Conservation (phyloP, 2,329 filamentous ascomycete species). For the Colletotrichum sp. region DNA sequence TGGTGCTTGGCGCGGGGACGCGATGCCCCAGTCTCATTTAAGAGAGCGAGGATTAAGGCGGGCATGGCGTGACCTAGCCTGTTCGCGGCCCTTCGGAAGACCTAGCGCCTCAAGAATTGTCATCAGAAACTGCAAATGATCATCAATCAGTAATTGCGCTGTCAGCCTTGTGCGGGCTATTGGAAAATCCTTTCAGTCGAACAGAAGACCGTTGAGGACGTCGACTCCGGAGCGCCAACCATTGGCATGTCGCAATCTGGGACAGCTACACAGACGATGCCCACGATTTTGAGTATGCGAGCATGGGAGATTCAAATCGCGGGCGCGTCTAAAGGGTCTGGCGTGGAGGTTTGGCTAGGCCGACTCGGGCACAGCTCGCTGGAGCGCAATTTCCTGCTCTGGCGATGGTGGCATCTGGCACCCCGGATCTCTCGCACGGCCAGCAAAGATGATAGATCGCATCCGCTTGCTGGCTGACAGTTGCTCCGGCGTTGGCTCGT, state of each 20-base stretch:
- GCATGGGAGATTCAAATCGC: not conserved
- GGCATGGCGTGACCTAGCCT: not conserved
- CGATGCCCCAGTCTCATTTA: not conserved
- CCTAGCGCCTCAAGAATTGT: not conserved
- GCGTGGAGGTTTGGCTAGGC: not conserved
- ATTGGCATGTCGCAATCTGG: not conserved
- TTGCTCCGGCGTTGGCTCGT: conserved; percentile 6
- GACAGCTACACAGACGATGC: not conserved
- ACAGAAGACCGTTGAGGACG: not conserved
- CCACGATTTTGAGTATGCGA: not conserved
- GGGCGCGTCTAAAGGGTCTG: not conserved
- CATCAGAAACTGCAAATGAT: not conserved
- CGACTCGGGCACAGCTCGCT: not conserved
- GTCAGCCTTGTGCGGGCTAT: not conserved
- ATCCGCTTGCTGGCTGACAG: not conserved
- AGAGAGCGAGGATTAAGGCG: not conserved
- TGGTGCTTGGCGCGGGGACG: not conserved
- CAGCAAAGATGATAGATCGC: not conserved
- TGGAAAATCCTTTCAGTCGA: not conserved
- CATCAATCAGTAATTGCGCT: not conserved
- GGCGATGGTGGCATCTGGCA: not conserved
- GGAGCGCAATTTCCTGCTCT: not conserved
- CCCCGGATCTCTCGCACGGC: conserved; percentile 2
- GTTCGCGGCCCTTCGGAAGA: not conserved
- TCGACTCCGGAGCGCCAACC: not conserved